Conservation (phyloP, 306 rosid species). For the Quercus ilex region DNA sequence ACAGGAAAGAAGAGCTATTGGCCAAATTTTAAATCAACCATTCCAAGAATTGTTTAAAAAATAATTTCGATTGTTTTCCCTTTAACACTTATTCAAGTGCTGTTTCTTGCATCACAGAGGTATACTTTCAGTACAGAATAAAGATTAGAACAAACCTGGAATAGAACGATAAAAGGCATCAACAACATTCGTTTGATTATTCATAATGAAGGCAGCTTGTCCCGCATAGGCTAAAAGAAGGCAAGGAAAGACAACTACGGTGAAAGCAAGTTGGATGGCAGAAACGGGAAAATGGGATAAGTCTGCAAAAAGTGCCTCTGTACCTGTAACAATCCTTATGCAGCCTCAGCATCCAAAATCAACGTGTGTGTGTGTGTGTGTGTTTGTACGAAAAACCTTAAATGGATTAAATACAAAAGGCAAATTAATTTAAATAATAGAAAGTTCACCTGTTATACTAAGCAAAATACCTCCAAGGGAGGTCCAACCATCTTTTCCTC, state of each 20-base stretch:
- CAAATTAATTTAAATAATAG: background rate
- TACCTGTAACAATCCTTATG: conserved; percentile 59
- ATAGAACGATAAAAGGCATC: conserved; percentile 81
- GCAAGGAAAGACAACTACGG: conserved; percentile 90
- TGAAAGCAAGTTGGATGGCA: conserved; percentile 91
- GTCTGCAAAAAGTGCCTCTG: conserved; percentile 98
- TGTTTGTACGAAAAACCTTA: background rate
- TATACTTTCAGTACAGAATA: background rate
- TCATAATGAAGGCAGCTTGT: conserved; percentile 89
- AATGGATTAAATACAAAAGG: background rate
- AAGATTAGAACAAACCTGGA: conserved; percentile 63
- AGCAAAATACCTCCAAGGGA: conserved; percentile 97
- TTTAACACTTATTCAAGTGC: background rate
- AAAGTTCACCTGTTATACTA: conserved; percentile 80
- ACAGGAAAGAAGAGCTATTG: background rate
- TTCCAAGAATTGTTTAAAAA: background rate
- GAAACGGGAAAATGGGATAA: conserved; percentile 91
- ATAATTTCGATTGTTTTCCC: background rate
- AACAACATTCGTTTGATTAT: conserved; percentile 37
- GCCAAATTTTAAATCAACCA: background rate
- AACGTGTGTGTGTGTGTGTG: background rate
- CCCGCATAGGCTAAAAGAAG: conserved; percentile 96
- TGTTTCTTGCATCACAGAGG: background rate
- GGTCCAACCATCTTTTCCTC: conserved; percentile 75
- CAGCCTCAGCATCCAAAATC: conserved; percentile 26